phyloP scores from a whole-genome alignment of 164 flowering plant species.

The Tetrastigma voinierianum region DNA sequence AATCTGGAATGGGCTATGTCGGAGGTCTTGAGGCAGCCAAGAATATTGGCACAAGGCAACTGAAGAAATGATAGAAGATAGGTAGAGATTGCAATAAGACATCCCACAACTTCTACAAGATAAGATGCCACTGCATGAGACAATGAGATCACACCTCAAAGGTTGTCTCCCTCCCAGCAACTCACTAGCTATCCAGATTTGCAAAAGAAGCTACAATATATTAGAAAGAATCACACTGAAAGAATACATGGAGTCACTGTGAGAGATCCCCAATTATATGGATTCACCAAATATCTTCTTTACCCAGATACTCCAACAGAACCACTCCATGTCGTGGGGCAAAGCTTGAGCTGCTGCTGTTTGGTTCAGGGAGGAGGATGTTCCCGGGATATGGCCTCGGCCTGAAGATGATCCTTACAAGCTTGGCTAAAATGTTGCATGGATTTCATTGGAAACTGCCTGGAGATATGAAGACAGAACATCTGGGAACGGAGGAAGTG shows the following conservation, averaged over 20 bases:
- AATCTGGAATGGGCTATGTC: slow-evolving; percentile 32
- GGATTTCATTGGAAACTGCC: slow-evolving; percentile 30
- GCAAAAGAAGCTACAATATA: slow-evolving; percentile 16
- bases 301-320: slow-evolving; percentile 19
- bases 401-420: slow-evolving; percentile 13
- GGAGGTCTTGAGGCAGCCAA: slow-evolving; percentile 27
- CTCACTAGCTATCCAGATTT: slow-evolving; percentile 16
- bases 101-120: slow-evolving; percentile 15
- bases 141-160: slow-evolving; percentile 25
- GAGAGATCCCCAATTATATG: slow-evolving; percentile 20
- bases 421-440: slow-evolving; percentile 20
- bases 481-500: slow-evolving; percentile 21
- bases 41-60: slow-evolving; percentile 15
- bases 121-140: slow-evolving; percentile 22
- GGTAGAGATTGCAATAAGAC: slow-evolving; percentile 33
- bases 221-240: too few relatives aligned
- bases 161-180: slow-evolving; percentile 6
- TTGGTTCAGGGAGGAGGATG: slow-evolving; percentile 30
- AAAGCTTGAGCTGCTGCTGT: slow-evolving; percentile 21
- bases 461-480: slow-evolving; percentile 9
- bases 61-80: slow-evolving; percentile 20
- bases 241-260: slow-evolving; percentile 26
- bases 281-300: slow-evolving; percentile 21
- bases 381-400: slow-evolving; percentile 25
- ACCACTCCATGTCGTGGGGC: slow-evolving; percentile 21